Evolutionary conservation across 768 basidiomycete genomes (phyloP).

Genomic region (Tylopilus subfusipes): DNA sequence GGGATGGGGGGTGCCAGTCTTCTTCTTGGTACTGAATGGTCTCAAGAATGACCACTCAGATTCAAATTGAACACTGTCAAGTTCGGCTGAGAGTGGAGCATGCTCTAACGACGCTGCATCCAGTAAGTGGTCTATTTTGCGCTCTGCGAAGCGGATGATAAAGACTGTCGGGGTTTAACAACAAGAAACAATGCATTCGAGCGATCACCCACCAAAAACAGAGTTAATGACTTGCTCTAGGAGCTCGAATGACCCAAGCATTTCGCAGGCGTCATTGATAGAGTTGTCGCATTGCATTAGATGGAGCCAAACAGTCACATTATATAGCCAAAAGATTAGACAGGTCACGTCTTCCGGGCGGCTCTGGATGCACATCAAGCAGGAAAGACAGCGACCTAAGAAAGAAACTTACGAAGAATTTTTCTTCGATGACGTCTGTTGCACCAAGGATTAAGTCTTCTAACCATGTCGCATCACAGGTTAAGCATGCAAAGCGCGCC

Average conservation of each 20-base stretch:
- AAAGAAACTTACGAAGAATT: conserved; percentile 72
- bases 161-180: conserved; percentile 58
- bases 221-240: conserved; percentile 93
- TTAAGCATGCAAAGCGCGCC: conserved; percentile 87
- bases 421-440: conserved; percentile 88
- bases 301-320: conserved; percentile 86
- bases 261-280: conserved; percentile 75
- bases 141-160: conserved; percentile 89
- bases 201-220: conserved; percentile 67
- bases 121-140: conserved; percentile 80
- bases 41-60: conserved; percentile 92
- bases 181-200: not conserved
- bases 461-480: conserved; percentile 88
- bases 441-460: conserved; percentile 91
- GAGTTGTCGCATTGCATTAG: conserved; percentile 83
- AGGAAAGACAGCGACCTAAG: conserved; percentile 4
- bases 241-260: conserved; percentile 78
- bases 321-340: conserved; percentile 93
- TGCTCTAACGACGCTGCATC: conserved; percentile 83
- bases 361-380: conserved; percentile 44
- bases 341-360: conserved; percentile 82
- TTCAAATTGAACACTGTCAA: conserved; percentile 86
- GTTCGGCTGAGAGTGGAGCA: conserved; percentile 69
- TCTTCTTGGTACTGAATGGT: conserved; percentile 66
- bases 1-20: conserved; percentile 29